Percentiles rank a stretch among this genome's conserved stretches.
Conservation (phyloP, 805 yeast genomes). For the Lipomyces chichibuensis region DNA sequence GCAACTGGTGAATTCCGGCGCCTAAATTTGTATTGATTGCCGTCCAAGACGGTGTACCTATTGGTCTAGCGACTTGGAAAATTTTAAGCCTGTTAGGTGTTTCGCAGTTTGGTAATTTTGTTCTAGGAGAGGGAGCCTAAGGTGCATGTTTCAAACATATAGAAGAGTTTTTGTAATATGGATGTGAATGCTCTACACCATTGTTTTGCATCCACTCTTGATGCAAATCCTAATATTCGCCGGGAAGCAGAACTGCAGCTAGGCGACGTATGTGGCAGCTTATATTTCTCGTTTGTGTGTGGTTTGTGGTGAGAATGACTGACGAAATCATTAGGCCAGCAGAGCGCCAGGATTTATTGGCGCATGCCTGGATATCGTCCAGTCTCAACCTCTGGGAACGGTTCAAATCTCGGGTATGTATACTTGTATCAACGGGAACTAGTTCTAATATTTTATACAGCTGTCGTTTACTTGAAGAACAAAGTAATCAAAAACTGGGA, state of each 20-base stretch:
- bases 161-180: constrained; percentile 49
- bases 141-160: neutral
- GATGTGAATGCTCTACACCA: constrained; percentile 67
- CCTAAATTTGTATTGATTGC: neutral
- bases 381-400: constrained; percentile 40
- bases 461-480: constrained; percentile 84
- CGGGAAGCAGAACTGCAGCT: constrained; percentile 71
- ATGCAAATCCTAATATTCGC: constrained; percentile 63
- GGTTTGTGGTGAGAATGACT: neutral
- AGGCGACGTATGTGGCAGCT: constrained; percentile 41
- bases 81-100: neutral
- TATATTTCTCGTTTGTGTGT: constrained; percentile 35
- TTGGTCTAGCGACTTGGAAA: neutral
- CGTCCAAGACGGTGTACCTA: neutral
- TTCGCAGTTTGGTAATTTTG: neutral
- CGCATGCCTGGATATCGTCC: constrained; percentile 77
- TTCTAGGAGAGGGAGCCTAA: neutral
- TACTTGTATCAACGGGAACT: neutral
- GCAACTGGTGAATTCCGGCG: neutral
- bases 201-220: constrained; percentile 79
- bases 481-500: constrained; percentile 68
- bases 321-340: constrained; percentile 47
- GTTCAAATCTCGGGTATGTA: constrained; percentile 34
- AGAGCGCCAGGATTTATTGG: constrained; percentile 71
- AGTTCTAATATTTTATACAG: constrained; percentile 48